Base-by-base conservation (phyloP, 352 stramenopile species). In the Phytopythium chamaehyphon region DNA sequence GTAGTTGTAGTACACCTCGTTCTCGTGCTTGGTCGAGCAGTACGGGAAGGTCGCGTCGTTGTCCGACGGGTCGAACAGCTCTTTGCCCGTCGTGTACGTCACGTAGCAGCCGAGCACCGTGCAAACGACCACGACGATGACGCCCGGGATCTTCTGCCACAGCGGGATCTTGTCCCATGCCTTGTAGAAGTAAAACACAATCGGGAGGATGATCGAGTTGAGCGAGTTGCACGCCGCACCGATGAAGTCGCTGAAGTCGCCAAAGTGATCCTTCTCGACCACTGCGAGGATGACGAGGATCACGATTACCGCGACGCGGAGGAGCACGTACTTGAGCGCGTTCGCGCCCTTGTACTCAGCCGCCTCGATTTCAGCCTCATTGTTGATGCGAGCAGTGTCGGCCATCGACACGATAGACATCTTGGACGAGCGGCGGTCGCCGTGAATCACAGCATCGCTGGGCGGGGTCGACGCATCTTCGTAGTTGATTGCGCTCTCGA, bases 111-210 rank as follows among this genome's bases (percentile, higher is more conserved):
- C 74, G 16, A 86, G 71, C 15, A 71, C 59, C 2, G 49, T 59
- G 51, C 71, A 83, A n/a, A 85, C 61, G 0, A 69, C 51, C 6
- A 86, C 48, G 28, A 78, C 49, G 16, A 70, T n/a, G 3, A 19
- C 53, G 40, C 54, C 59, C 2, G 50, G 53, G 47, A 80, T 64
- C 54, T 73, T 69, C 51, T 84, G 68, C 22, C 71, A 66, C 10
- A 73, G 31, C 5, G 62, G 55, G 31, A 86, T 47, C n/a, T 47
- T 57, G 9, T 42, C 50, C 70, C 69, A 79, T 31, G 66, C 59
- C 54, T 74, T 76, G 54, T 76, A 76, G 18, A 86, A 51, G 62
- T 79, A 75, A 57, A 80, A 62, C 6, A 70, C 40, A 10, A 76
- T 7, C 4, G 42, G 42, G 12, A 48, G 12, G 12, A 48, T 33